A percentile compares a stretch with the other conserved stretches of the same genome.
Evolutionary conservation across 129 eudicot species (phyloP).

Genomic region (Heracleum sosnowskyi): DNA sequence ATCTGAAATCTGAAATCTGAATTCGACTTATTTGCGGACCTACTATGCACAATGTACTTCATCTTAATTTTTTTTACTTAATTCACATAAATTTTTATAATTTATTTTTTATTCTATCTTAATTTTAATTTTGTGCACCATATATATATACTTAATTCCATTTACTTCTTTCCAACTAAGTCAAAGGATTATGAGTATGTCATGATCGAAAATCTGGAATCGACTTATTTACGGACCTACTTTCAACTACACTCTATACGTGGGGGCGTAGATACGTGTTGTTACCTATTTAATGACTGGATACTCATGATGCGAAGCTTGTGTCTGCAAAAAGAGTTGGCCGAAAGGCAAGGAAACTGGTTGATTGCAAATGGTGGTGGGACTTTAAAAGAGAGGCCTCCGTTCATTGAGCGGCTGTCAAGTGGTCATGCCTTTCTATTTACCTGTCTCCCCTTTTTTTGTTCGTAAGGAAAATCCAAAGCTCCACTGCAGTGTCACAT

Average conservation of each 20-base stretch:
- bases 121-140: no score
- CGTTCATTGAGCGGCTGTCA: constrained; percentile 1
- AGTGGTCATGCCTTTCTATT: constrained; percentile 1
- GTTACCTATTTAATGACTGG: background rate
- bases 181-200: no score
- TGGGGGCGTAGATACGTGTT: background rate
- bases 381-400: background rate
- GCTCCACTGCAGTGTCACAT: background rate
- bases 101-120: no score
- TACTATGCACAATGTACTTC: no score
- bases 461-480: background rate
- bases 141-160: no score
- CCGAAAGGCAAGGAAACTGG: background rate
- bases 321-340: background rate
- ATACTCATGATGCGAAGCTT: background rate
- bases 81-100: no score
- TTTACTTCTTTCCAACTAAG: no score
- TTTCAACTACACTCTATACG: background rate
- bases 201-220: no score
- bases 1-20: no score
- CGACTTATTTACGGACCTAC: background rate
- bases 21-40: no score
- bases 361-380: background rate
- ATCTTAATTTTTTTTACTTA: no score
- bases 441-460: background rate